A percentile compares a stretch with the other conserved stretches of the same genome.
These are phyloP conservation scores for Aspergillus ochraceoroseus DNA, from an alignment of 2,329 filamentous ascomycete species.

Conservation along the genomic window DNA sequence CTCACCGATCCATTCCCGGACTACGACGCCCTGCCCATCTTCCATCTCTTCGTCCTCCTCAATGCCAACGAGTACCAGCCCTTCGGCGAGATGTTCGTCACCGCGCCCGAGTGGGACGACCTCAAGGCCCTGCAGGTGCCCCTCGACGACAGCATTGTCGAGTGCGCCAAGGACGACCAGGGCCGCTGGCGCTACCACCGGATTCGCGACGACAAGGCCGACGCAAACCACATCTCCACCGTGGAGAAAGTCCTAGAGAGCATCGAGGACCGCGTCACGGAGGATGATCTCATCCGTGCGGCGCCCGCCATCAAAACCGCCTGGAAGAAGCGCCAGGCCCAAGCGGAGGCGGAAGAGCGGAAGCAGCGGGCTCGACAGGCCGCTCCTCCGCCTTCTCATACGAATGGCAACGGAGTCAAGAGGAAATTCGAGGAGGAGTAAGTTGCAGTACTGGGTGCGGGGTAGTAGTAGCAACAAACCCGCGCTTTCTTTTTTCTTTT, in stretches of 20 bases:
- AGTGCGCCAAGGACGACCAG: constrained; percentile 74
- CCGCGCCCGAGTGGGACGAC: constrained; percentile 73
- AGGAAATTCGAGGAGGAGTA: constrained; percentile 40
- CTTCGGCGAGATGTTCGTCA: constrained; percentile 65
- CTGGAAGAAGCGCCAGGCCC: constrained; percentile 65
- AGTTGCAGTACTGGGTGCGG: neutral
- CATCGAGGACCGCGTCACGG: constrained; percentile 77
- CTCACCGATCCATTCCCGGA: constrained; percentile 62
- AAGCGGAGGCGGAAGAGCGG: constrained; percentile 26
- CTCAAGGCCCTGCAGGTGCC: constrained; percentile 70
- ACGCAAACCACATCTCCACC: constrained; percentile 82
- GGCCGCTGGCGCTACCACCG: constrained; percentile 80
- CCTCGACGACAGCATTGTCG: constrained; percentile 81
- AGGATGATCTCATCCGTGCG: constrained; percentile 69
- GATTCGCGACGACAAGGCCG: constrained; percentile 86
- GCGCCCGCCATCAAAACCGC: constrained; percentile 68
- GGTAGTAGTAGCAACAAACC: neutral
- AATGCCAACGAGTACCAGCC: constrained; percentile 60
- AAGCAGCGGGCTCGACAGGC: constrained; percentile 25
- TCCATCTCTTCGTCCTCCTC: constrained; percentile 66
- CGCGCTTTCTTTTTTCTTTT: constrained; percentile 7
- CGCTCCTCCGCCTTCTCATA: constrained; percentile 20
- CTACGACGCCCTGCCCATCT: constrained; percentile 72
- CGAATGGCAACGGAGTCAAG: constrained; percentile 38
- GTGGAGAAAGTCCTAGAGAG: constrained; percentile 84